Conservation (phyloP, 352 stramenopile genomes). For the Globisporangium yorkense region DNA sequence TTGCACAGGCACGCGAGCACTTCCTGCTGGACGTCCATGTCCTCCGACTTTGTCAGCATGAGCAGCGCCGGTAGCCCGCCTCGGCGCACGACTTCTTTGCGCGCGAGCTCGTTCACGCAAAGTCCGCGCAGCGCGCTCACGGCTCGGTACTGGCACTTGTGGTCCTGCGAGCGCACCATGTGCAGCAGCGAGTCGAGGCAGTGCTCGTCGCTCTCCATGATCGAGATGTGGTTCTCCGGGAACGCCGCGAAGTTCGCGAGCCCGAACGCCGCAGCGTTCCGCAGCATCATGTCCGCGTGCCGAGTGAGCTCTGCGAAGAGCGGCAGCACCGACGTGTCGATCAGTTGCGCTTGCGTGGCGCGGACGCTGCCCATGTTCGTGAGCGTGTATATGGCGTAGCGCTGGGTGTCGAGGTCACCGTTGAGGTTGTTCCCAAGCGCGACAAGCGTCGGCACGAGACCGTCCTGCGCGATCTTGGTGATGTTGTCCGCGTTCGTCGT, state of each 20-base stretch:
- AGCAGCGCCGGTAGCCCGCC: constrained; percentile 88
- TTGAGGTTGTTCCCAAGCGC: constrained; percentile 81
- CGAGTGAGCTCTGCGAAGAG: constrained; percentile 70
- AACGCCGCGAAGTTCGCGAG: constrained; percentile 94
- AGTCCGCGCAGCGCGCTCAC: constrained; percentile 90
- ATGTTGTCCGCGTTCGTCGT: constrained; percentile 90
- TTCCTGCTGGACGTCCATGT: constrained; percentile 95
- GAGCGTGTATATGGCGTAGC: constrained; percentile 91
- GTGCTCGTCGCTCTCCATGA: constrained; percentile 49
- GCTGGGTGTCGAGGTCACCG: constrained; percentile 88
- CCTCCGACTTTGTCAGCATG: constrained; percentile 85
- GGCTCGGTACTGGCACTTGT: constrained; percentile 86
- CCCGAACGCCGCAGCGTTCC: constrained; percentile 88
- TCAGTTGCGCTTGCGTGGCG: constrained; percentile 78
- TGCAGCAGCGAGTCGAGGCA: constrained; percentile 56
- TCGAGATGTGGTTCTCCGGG: constrained; percentile 82
- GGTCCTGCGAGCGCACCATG: constrained; percentile 53
- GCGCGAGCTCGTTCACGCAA: constrained; percentile 81
- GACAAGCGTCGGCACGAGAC: constrained; percentile 84
- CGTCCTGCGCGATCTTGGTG: constrained; percentile 88
- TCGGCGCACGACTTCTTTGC: constrained; percentile 85
- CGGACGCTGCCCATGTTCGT: constrained; percentile 90
- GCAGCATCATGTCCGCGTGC: constrained; percentile 76
- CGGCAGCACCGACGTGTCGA: constrained; percentile 66
- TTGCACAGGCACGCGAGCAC: constrained; percentile 97